Evolutionary conservation across 1,284 basidiomycete genomes (phyloP), one percentile per base, ranked within the genome.

Genomic region (Puccinia novopanici): DNA sequence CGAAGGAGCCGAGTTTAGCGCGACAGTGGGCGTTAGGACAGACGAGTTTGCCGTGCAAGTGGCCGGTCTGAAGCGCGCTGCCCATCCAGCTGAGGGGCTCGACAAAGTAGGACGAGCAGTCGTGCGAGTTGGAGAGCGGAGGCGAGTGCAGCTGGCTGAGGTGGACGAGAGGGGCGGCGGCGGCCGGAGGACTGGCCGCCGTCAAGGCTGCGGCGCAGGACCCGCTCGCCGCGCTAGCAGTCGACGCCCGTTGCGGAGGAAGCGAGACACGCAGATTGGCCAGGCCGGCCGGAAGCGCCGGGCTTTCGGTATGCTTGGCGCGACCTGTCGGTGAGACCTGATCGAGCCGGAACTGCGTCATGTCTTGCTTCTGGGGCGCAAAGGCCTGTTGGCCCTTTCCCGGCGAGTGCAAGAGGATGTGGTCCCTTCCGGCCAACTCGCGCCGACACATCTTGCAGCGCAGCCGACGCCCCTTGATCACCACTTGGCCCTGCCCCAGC

Each of bases 41-140:
- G 0, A 90, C 83, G 81, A 99, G 92, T 88, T 95, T 95, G 5
- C 96, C 96, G 0, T 90, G 89, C 30, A 96, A 87, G 67, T 91
- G 88, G 0, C 94, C 95, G 15, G 87, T 86, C 57, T 90, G 88
- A 10, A 98, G 88, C 83, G 91, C 89, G 2, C 90, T 88, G 79
- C 93, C 90, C 96, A 99, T 99, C 96, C 96, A 99, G 83, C 91
- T 92, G 89, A 97, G 91, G 90, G 94, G 82, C 8, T 67, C 52
- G 30, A 72, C 54, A 80, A 78, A 65, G 52, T 48, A 75, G 9
- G 75, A 74, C 17, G 61, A 57, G 24, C 73, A 78, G 22, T 59
- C n/a, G 73, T 2, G 10, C 15, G 42, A 48, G 2, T 10, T 48
- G 1, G 40, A 42, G 45, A 67, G 45, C 4, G 65, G 45, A n/a